Base-by-base conservation (phyloP, 345 rosid genomes). In the Eucalyptus pauciflora region DNA sequence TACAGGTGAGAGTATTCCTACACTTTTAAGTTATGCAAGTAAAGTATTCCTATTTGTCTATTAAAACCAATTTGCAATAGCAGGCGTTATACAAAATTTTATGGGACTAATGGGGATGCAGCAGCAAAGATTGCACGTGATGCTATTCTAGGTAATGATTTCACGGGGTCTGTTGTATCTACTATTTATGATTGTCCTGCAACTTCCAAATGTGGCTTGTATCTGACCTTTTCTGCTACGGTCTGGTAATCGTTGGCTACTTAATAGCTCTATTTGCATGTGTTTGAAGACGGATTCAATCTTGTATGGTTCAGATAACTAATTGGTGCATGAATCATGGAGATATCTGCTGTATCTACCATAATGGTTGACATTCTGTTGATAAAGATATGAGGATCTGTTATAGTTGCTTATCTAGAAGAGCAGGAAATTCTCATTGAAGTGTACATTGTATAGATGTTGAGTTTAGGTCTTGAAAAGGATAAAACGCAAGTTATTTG, bases 81-180 rank as follows among this genome's bases (percentile, higher is more conserved):
- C 92, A 97, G 99, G 95, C 96, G 97, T 46, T 97, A 96, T 86
- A 93, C 98, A 52, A 97, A 94, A 92, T 96, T 96, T 91, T 97
- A 96, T 89, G 97, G 98, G 83, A 90, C 88, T 67, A 88, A 90
- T 91, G 98, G 97, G 31, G 93, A 95, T 92, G 96, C 96, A 88
- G 98, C 98, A 37, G 97, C 99, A 58, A 92, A 92, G 89, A 96
- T 97, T 88, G 96, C 98, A 13, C 92, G 90, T 90, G 99, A 96
- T 91, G 98, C 99, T 88, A 93, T 96, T 92, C 91, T 96, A 18
- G 97, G 99, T 97, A 90, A 91, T 71, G 83, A 20, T 71, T 37
- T 71, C 46, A 37, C 2, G 4, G 25, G 83, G 27, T 41, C 27
- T 37, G 48, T 76, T 76, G 48, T 76, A 71, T 37, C 83, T 71